phyloP scores from a whole-genome alignment of 2,329 filamentous ascomycete genomes.

The Teratosphaeria gauchensis region DNA sequence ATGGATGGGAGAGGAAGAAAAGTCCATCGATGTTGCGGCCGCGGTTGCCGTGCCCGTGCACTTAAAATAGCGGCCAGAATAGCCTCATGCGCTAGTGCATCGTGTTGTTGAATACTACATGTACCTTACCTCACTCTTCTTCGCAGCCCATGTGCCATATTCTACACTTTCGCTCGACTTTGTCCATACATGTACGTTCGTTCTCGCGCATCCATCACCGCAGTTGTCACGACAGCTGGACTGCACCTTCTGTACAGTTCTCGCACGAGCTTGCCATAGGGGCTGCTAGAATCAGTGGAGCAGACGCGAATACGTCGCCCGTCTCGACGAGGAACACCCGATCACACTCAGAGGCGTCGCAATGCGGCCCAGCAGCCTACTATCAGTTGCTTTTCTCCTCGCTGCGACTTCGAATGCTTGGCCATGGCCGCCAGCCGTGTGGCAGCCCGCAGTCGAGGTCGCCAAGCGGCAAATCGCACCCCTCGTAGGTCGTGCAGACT shows the following conservation, averaged over 20 bases:
- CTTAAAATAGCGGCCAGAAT: not conserved
- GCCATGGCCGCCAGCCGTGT: conserved; percentile 12
- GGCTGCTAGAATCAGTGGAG: not conserved
- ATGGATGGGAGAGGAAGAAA: too few relatives aligned
- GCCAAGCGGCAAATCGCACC: conserved; percentile 19
- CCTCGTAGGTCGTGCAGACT: conserved; percentile 11
- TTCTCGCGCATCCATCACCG: not conserved
- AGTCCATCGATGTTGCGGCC: too few relatives aligned
- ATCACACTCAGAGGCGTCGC: conserved; percentile 6
- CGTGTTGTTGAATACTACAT: not conserved
- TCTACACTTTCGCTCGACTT: not conserved
- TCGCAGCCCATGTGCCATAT: not conserved
- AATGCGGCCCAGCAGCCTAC: conserved; percentile 26
- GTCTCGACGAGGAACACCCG: not conserved
- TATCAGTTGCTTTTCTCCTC: conserved; percentile 23
- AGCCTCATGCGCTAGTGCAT: not conserved
- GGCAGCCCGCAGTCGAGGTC: conserved; percentile 14
- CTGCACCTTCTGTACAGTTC: not conserved
- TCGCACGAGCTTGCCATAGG: not conserved
- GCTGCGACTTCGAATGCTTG: conserved; percentile 22
- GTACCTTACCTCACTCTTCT: too few relatives aligned
- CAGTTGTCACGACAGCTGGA: not conserved
- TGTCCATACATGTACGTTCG: not conserved
- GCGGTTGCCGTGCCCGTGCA: too few relatives aligned
- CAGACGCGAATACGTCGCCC: not conserved